A percentile compares a stretch with the other conserved stretches of the same genome.
Conservation (phyloP, 2,329 filamentous ascomycete genomes). For the Fonsecaea pedrosoi region DNA sequence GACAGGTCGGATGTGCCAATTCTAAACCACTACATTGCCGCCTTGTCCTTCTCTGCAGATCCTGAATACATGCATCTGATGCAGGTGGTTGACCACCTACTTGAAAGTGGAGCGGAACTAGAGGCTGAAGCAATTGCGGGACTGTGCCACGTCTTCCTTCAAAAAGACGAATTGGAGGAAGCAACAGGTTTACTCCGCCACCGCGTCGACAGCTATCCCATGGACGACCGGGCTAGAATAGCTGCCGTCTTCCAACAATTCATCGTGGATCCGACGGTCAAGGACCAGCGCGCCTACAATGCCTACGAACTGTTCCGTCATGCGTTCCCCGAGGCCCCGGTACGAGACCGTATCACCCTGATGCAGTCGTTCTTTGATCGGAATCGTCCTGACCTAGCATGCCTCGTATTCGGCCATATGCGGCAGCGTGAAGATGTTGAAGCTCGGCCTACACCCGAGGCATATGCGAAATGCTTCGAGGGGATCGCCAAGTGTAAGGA, state of each 20-base stretch:
- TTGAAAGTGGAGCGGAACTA: conserved; percentile 72
- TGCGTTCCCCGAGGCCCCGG: conserved; percentile 69
- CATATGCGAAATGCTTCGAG: conserved; percentile 79
- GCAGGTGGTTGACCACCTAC: conserved; percentile 74
- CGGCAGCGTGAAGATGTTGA: conserved; percentile 71
- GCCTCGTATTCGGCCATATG: conserved; percentile 91
- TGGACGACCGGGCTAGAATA: conserved; percentile 71
- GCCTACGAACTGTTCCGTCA: conserved; percentile 64
- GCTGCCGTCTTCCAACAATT: conserved; percentile 71
- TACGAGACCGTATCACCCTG: conserved; percentile 69
- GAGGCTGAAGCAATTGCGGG: conserved; percentile 76
- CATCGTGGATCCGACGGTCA: conserved; percentile 66
- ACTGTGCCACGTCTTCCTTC: conserved; percentile 75
- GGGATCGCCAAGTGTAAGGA: conserved; percentile 70
- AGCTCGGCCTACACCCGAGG: conserved; percentile 72
- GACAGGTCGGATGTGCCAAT: conserved; percentile 65
- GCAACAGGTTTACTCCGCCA: conserved; percentile 81
- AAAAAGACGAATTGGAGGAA: conserved; percentile 77
- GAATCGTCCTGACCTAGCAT: conserved; percentile 80
- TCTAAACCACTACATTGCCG: conserved; percentile 74
- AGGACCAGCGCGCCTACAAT: conserved; percentile 70
- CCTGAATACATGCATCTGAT: conserved; percentile 74
- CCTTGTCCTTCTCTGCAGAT: conserved; percentile 66
- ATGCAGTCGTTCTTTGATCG: conserved; percentile 85
- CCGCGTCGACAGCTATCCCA: conserved; percentile 73